phyloP scores from a whole-genome alignment of 768 basidiomycete species.

The Mycena alexandri region DNA sequence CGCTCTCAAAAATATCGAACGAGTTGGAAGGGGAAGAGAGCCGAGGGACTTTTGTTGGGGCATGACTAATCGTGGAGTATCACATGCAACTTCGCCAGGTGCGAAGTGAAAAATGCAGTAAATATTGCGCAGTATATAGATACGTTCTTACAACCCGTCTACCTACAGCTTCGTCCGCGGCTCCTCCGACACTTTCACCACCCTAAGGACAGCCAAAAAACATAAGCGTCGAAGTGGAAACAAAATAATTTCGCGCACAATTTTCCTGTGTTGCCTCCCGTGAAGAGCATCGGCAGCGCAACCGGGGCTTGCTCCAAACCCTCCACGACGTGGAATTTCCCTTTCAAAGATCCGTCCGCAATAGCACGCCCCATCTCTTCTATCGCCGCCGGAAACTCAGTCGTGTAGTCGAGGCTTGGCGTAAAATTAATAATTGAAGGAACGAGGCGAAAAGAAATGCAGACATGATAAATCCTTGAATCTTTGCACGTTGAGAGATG shows the following conservation, averaged over 20 bases:
- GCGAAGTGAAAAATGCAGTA: constrained; percentile 6
- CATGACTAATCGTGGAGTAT: constrained; percentile 3
- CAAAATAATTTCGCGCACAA: constrained; percentile 54
- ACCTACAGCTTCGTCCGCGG: constrained; percentile 52
- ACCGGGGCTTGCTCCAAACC: constrained; percentile 81
- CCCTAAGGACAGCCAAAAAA: constrained; percentile 49
- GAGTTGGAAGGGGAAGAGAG: constrained; percentile 5
- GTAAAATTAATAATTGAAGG: background rate
- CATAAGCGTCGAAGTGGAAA: constrained; percentile 24
- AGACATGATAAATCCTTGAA: constrained; percentile 89
- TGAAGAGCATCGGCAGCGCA: constrained; percentile 79
- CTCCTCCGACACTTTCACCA: constrained; percentile 69
- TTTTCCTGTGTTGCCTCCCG: constrained; percentile 85
- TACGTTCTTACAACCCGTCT: background rate
- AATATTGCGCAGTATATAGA: background rate
- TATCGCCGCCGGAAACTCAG: constrained; percentile 69
- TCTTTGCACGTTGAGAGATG: constrained; percentile 81
- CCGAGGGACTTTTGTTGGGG: background rate
- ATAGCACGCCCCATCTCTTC: constrained; percentile 70
- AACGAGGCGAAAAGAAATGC: constrained; percentile 39
- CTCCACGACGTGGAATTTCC: constrained; percentile 83
- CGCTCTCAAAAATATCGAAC: constrained; percentile 16
- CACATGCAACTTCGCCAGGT: constrained; percentile 3
- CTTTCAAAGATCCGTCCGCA: constrained; percentile 77
- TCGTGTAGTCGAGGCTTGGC: constrained; percentile 78